Evolutionary conservation across 345 rosid genomes (phyloP), one percentile per base, ranked within the genome.

Genomic region (Fremontodendron californicum): DNA sequence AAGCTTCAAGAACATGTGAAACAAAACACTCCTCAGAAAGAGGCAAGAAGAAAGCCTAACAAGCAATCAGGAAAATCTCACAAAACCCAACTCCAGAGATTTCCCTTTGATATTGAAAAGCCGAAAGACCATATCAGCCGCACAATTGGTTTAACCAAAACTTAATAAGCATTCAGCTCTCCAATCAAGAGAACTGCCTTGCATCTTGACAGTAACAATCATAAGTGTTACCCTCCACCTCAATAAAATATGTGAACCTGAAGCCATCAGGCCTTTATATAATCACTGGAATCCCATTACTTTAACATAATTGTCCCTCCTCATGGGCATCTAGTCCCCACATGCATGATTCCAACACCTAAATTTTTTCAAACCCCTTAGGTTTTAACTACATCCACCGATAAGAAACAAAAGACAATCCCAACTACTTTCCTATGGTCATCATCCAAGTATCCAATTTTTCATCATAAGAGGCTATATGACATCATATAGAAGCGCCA

Each of bases 151-250:
- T 70, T 19, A 42, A 19, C 18, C 54, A 66, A 27, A 40, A 25
- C 69, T 64, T 55, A 61, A 48, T 31, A 40, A 70, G 55, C 18
- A 61, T 21, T 23, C 42, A 79, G 9, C 71, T 25, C 42, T n/a
- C 74, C 49, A 16, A 33, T 62, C 65, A 78, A 60, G 16, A 76
- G 40, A 70, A 75, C 31, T 6, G 51, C 54, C 9, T 23, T 71
- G 68, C 68, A 75, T 77, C 79, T 83, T 71, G 74, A 18, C 64
- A 74, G 7, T 67, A 60, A 77, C 49, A 54, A 54, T n/a, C 54
- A 57, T 51, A 45, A 71, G 80, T 57, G 64, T 25, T 69, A 74
- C 60, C 73, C 42, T 55, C 81, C 78, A 77, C 63, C 80, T n/a
- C 42, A 51, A 31, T 42, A 51, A 65, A 67, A 40, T 52, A 75